Evolutionary conservation across 2,329 filamentous ascomycete species (phyloP), one percentile per base, ranked within the genome.

Genomic region (Lasiodiplodia sp.): DNA sequence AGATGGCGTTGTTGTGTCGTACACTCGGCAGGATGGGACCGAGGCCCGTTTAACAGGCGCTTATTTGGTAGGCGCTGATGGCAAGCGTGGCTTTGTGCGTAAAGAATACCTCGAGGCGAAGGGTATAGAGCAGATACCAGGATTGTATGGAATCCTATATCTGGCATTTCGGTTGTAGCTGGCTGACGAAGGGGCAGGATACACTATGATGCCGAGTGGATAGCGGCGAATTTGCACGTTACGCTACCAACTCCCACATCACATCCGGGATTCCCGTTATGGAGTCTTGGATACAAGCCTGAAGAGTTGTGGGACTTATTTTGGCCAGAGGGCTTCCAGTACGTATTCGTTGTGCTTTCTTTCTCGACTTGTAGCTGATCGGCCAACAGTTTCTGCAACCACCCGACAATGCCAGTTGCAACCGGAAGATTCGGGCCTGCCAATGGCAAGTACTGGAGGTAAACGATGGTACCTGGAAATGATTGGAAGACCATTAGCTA

Each of bases 61-160:
- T 2, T 81, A 76, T 69, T 73, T 85, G 1, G 74, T 83, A 10
- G 84, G 80, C 0, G 82, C 83, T 0, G 84, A 86, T 73, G 84
- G 84, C 0, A 86, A 86, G 71, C 81, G 76, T 6, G 84, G 84
- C 0, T 77, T 82, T 44, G 80, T 81, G 10, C 74, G 83, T 16
- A 85, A 86, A 69, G 72, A 77, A 14, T 85, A 83, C 69, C 76
- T 85, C 4, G 83, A 85, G 68, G 76, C 76, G 0, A 76, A 76
- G 11, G 82, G 80, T 0, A 76, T 84, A 49, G 73, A 76, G 34
- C 75, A 81, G 70, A 80, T 52, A 12, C 18, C 21, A n/a, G 49
- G 49, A 28, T 82, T 53, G 49, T 52, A 12, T 28, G 49, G 14
- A 25, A 7, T 4, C n/a, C 49, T 52, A 10, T 21, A 25, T 25